Evolutionary conservation across 1,139 yeast species (phyloP).

Genomic region (Pichia sorboxylosa): DNA sequence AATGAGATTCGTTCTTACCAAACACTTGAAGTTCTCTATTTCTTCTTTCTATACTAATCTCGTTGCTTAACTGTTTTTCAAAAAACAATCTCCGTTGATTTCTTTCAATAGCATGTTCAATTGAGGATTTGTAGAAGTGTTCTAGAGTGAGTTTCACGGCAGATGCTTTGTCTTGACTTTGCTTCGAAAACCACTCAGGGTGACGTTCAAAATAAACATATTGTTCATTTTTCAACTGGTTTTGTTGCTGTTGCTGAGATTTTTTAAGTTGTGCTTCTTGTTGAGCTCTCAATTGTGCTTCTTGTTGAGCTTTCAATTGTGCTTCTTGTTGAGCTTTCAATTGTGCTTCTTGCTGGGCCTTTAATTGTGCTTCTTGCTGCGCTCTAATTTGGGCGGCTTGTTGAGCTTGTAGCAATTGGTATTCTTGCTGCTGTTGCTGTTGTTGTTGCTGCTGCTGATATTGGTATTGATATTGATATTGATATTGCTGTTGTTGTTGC

Average conservation of each 20-base stretch:
- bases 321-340: constrained; percentile 6
- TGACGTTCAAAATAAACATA: constrained; percentile 76
- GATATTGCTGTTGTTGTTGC: background rate
- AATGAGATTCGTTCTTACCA: constrained; percentile 70
- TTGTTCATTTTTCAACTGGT: constrained; percentile 12
- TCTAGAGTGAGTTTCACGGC: constrained; percentile 62
- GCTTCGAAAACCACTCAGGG: constrained; percentile 61
- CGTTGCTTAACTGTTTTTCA: constrained; percentile 55
- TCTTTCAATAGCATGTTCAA: constrained; percentile 69
- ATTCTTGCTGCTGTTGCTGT: constrained; percentile 7
- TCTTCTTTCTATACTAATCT: constrained; percentile 62
- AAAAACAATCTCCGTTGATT: constrained; percentile 67
- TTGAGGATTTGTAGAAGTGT: constrained; percentile 65
- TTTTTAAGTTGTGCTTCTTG: constrained; percentile 6
- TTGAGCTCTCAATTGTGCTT: constrained; percentile 9
- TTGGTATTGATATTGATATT: constrained; percentile 10
- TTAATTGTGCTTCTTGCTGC: constrained; percentile 3
- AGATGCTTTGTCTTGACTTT: constrained; percentile 63
- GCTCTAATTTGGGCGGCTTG: background rate
- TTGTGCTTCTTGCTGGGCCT: background rate
- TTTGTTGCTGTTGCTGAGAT: constrained; percentile 14
- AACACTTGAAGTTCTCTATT: constrained; percentile 59
- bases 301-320: constrained; percentile 15
- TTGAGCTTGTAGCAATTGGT: constrained; percentile 4
- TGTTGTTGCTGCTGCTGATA: constrained; percentile 16